Evolutionary conservation across 306 rosid genomes (phyloP).

Genomic region (Carpinus viminea): DNA sequence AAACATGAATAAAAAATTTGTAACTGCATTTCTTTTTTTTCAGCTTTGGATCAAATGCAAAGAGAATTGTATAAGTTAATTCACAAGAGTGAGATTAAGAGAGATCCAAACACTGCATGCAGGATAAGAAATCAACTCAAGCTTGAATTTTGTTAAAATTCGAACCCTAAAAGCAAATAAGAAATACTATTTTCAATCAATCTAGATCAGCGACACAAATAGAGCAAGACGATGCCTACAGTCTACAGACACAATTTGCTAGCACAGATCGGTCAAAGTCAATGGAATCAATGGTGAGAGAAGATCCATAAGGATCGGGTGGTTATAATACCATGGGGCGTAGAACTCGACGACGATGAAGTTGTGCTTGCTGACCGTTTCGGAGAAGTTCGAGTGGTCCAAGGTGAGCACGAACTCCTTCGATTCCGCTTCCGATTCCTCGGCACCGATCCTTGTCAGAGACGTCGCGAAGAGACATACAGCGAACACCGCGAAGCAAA

Average conservation of each 20-base stretch:
- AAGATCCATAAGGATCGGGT: neutral
- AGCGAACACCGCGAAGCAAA: constrained; percentile 24
- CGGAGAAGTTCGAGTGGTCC: constrained; percentile 80
- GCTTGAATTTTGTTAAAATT: neutral
- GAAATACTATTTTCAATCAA: neutral
- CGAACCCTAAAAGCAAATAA: neutral
- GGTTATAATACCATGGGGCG: constrained; percentile 70
- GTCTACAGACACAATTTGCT: neutral
- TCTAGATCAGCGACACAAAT: neutral
- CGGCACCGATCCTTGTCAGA: constrained; percentile 41
- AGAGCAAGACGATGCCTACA: constrained; percentile 21
- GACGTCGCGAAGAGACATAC: constrained; percentile 37
- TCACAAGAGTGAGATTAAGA: neutral
- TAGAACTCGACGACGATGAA: constrained; percentile 94
- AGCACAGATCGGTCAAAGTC: neutral
- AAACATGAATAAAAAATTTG: neutral
- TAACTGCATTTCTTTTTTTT: neutral
- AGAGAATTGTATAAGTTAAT: neutral
- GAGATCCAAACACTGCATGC: constrained; percentile 17
- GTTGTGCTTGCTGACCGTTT: constrained; percentile 65
- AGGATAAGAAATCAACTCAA: neutral
- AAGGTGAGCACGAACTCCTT: constrained; percentile 85
- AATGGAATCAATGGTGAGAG: neutral
- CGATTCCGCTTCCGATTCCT: constrained; percentile 49
- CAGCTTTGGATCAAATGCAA: neutral